phyloP scores from a whole-genome alignment of 345 rosid genomes.

The Balakata baccata region DNA sequence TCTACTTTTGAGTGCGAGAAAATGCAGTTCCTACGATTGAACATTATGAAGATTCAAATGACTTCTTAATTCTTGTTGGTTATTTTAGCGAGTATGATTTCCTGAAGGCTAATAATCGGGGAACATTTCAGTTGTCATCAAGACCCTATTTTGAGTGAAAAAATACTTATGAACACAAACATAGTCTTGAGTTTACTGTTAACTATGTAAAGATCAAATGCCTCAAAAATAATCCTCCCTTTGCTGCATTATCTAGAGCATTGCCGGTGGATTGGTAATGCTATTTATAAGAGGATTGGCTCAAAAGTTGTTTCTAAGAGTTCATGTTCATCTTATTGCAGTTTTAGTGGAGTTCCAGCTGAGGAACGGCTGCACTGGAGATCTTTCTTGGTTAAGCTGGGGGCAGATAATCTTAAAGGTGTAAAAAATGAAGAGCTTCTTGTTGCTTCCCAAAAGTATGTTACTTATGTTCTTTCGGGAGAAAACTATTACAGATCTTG shows the following conservation, averaged over 20 bases:
- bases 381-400: constrained; percentile 85
- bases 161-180: background rate
- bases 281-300: background rate
- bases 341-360: constrained; percentile 96
- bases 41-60: background rate
- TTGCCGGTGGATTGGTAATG: background rate
- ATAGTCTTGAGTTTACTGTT: background rate
- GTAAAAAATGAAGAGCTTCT: constrained; percentile 92
- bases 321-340: constrained; percentile 23
- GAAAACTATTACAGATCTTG: background rate
- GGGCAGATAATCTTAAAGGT: constrained; percentile 88
- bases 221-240: background rate
- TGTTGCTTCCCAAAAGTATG: constrained; percentile 92
- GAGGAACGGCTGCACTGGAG: constrained; percentile 93
- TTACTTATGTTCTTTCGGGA: background rate
- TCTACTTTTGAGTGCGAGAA: background rate
- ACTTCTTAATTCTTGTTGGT: background rate
- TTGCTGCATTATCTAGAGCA: background rate
- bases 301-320: background rate
- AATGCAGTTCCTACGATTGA: background rate
- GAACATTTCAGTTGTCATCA: background rate
- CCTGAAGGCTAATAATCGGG: background rate
- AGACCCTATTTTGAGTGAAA: background rate
- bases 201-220: background rate
- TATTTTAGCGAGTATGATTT: background rate